phyloP scores from a whole-genome alignment of 2,329 filamentous ascomycete genomes.

The Diaporthe velutina region DNA sequence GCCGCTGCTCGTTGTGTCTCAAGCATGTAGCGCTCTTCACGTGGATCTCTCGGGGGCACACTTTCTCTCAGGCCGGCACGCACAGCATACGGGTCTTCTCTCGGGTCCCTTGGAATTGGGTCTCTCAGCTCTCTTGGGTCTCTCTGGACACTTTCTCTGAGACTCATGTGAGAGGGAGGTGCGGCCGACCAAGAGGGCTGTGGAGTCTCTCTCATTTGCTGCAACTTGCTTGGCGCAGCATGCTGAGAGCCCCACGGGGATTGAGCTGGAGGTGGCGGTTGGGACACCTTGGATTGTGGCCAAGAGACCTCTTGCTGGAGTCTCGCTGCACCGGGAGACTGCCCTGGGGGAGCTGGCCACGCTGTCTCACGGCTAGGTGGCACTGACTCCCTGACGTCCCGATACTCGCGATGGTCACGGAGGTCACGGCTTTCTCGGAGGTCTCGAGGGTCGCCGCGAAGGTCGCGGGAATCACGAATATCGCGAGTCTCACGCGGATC shows the following conservation, averaged over 20 bases:
- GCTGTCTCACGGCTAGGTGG: slow-evolving; percentile 52
- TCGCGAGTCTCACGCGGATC: slow-evolving; percentile 14
- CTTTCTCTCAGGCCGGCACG: slow-evolving; percentile 31
- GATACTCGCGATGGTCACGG: slow-evolving; percentile 55
- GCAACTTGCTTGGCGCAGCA: slow-evolving; percentile 52
- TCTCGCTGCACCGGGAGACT: slow-evolving; percentile 42
- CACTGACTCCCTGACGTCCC: slow-evolving; percentile 58
- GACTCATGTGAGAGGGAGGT: slow-evolving; percentile 43
- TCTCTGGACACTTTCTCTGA: slow-evolving; percentile 39
- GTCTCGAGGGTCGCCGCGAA: slow-evolving; percentile 51
- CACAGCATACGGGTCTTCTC: slow-evolving; percentile 37
- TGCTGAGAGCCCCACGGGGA: slow-evolving; percentile 56
- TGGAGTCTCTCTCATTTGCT: slow-evolving; percentile 49
- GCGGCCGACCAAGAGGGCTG: slow-evolving; percentile 51
- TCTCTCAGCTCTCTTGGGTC: slow-evolving; percentile 22
- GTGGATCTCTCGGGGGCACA: slow-evolving; percentile 17
- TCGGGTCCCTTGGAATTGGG: neutral
- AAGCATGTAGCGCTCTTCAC: slow-evolving; percentile 39
- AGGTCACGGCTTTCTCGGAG: slow-evolving; percentile 59
- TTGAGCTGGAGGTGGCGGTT: slow-evolving; percentile 50
- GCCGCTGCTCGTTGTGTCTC: slow-evolving; percentile 32
- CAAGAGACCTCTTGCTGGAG: slow-evolving; percentile 49
- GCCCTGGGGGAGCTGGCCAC: slow-evolving; percentile 48
- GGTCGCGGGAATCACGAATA: neutral
- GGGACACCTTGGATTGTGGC: slow-evolving; percentile 51